Evolutionary conservation across 306 rosid genomes (phyloP), one percentile per base, ranked within the genome.

Genomic region (Boehmeria nivea): DNA sequence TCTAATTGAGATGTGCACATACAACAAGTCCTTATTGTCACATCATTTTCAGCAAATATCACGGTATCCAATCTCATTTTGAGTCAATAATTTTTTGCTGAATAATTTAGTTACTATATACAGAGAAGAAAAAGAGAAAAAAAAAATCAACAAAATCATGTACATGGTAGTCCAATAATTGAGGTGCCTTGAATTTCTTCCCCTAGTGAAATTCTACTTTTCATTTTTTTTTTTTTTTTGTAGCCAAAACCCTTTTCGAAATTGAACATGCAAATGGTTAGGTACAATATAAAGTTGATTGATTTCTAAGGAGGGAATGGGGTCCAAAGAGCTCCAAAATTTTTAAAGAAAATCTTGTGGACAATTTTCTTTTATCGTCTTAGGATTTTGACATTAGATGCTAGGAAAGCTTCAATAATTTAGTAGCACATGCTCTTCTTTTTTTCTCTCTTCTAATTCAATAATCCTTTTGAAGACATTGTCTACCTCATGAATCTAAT

Each of bases 401-500:
- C 78, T 63, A 57, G 56, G 59, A 48, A 45, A 61, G 18, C 44
- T 46, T 73, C 86, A 83, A 85, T 89, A 74, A 81, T 89, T 83
- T 64, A 81, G 70, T 13, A 59, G 74, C 95, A 83, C 89, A 85
- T 83, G 85, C 81, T 6, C 27, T 43, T 40, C 27, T n/a, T 17
- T 37, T n/a, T n/a, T n/a, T n/a, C n/a, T 37, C 43, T n/a, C 59
- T 49, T 60, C 16, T 37, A 34, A 7, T 70, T 38, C 45, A 14
- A 14, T 39, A 31, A 8, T 55, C 64, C 28, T 25, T 54, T 58
- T 79, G 72, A 38, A 61, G 54, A 67, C 71, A 55, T 57, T 69
- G 74, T 60, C 54, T 73, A 64, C 42, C 46, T 22, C 44, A 6
- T 65, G 53, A 38, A 47, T 58, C 77, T 59, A 70, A 69, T 51